A percentile compares a stretch with the other conserved stretches of the same genome.
phyloP scores from a whole-genome alignment of 805 yeast genomes.

The Metschnikowia koreensis region DNA sequence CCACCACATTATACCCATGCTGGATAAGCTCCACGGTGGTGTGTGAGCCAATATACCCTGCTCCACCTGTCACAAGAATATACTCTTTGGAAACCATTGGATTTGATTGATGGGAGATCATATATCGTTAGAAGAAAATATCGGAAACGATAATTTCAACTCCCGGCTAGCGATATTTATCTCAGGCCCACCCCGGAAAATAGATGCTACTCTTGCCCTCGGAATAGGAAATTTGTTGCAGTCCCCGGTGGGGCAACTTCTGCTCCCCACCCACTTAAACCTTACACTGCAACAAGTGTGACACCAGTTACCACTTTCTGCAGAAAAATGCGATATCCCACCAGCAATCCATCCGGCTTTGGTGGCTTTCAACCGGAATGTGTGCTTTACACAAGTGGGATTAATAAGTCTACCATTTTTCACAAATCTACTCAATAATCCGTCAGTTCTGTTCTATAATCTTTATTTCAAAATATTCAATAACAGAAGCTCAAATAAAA shows the following conservation, averaged over 20 bases:
- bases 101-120: neutral
- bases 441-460: too few species aligned
- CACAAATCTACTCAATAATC: too few species aligned
- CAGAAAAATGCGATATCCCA: neutral
- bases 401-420: neutral
- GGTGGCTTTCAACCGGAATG: too few species aligned
- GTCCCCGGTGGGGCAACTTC: neutral
- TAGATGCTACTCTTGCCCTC: neutral
- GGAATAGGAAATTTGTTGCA: neutral
- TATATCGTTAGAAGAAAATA: neutral
- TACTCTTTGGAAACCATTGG: conserved; percentile 19
- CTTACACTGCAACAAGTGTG: neutral
- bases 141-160: neutral
- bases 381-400: neutral
- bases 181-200: neutral
- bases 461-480: too few species aligned
- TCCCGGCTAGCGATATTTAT: too few species aligned
- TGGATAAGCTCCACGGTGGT: conserved; percentile 63
- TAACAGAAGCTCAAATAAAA: too few species aligned
- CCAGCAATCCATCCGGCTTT: too few species aligned
- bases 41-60: conserved; percentile 85
- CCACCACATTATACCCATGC: conserved; percentile 66
- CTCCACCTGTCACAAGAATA: conserved; percentile 79
- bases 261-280: neutral
- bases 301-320: neutral